phyloP scores from a whole-genome alignment of 2,329 filamentous ascomycete genomes.

The Fusarium odoratissimum region DNA sequence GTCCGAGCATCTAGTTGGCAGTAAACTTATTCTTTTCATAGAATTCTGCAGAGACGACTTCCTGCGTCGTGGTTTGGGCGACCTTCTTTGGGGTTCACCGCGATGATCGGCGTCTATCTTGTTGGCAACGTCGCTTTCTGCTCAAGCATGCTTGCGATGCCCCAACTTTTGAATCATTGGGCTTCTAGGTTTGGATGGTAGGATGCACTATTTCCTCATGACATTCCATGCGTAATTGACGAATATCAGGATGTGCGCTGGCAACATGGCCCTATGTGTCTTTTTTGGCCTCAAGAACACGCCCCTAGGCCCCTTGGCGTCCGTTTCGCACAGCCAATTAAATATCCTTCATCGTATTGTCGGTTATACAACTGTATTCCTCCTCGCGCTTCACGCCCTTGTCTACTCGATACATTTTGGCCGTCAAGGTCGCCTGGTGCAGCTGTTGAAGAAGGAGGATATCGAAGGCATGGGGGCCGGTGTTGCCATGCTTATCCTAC shows the following conservation, averaged over 20 bases:
- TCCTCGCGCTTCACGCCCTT: constrained; percentile 52
- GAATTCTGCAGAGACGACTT: background rate
- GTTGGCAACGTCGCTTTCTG: background rate
- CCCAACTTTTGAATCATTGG: background rate
- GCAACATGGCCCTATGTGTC: constrained; percentile 55
- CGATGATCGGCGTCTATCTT: background rate
- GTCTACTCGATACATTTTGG: constrained; percentile 50
- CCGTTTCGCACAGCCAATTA: constrained; percentile 56
- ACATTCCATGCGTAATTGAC: background rate
- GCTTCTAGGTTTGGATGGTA: constrained; percentile 44
- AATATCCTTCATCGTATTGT: constrained; percentile 60
- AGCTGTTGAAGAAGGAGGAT: constrained; percentile 16
- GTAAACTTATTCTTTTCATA: fast-evolving
- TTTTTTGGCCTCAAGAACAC: constrained; percentile 63
- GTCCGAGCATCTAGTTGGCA: fast-evolving
- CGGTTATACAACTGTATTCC: constrained; percentile 56
- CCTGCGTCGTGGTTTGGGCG: background rate
- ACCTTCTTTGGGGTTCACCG: background rate
- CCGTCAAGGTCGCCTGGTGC: constrained; percentile 11
- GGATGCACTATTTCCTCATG: fast-evolving
- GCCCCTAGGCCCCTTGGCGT: constrained; percentile 51
- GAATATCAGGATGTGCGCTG: constrained; percentile 56
- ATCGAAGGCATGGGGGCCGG: constrained; percentile 43
- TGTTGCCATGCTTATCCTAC: constrained; percentile 52
- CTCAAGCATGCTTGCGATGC: background rate